A percentile compares a stretch with the other conserved stretches of the same genome.
These are phyloP conservation scores for Coniophora puteana DNA, from an alignment of 1,284 basidiomycete species.

Conservation along the genomic window DNA sequence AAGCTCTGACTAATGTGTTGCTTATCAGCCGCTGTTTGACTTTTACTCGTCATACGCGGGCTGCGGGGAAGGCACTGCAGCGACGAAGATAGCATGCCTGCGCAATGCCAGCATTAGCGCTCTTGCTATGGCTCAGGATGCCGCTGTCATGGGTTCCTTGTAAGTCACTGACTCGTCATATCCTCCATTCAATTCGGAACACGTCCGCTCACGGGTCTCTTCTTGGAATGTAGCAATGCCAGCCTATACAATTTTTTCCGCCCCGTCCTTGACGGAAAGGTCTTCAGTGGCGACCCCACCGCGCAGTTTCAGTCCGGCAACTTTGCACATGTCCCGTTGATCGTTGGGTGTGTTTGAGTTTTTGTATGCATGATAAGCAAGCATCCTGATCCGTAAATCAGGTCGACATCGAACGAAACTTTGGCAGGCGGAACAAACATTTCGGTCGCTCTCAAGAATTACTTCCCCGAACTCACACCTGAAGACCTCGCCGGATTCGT, in stretches of 20 bases:
- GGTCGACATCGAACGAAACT: conserved; percentile 56
- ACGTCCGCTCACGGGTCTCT: background rate
- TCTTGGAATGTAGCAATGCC: conserved; percentile 20
- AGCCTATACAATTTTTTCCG: conserved; percentile 36
- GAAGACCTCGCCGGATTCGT: conserved; percentile 10
- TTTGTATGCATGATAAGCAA: too few relatives aligned
- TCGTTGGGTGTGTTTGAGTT: conserved; percentile 58
- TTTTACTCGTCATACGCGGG: conserved; percentile 46
- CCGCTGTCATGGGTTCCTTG: conserved; percentile 20
- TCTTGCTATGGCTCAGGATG: conserved; percentile 53
- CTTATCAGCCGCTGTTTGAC: conserved; percentile 44
- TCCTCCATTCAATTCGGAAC: too few relatives aligned
- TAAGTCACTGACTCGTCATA: too few relatives aligned
- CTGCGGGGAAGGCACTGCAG: conserved; percentile 36
- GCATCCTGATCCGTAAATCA: conserved; percentile 14
- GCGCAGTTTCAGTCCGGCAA: conserved; percentile 37
- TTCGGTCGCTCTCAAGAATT: conserved; percentile 3
- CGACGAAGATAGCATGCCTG: conserved; percentile 41
- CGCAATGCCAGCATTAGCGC: conserved; percentile 45
- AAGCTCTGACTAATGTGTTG: background rate
- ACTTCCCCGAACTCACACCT: conserved; percentile 7
- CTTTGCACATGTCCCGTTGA: conserved; percentile 47
- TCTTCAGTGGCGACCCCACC: conserved; percentile 47
- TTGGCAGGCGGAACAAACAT: conserved; percentile 25
- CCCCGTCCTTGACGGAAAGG: conserved; percentile 45